These are phyloP conservation scores for Penicillium verhagenii DNA, from an alignment of 495 filamentous ascomycete species.

Conservation along the genomic window DNA sequence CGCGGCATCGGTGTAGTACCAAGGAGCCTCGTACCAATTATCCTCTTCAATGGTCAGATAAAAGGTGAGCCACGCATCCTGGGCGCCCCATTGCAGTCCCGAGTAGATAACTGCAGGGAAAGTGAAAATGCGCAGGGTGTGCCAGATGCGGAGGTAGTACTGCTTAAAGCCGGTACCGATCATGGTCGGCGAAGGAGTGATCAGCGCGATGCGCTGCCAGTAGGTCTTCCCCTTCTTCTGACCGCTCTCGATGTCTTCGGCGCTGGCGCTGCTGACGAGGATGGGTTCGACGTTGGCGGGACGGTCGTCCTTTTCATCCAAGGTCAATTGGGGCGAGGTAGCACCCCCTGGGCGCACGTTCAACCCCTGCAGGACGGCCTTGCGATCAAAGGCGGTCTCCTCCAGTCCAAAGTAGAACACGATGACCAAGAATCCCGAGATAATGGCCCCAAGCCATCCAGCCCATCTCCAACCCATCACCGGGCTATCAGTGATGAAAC, in stretches of 20 bases:
- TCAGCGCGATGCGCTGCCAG: slow-evolving; percentile 28
- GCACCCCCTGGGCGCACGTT: not conserved
- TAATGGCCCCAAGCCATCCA: slow-evolving; percentile 32
- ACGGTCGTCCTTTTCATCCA: slow-evolving; percentile 5
- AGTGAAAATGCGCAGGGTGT: slow-evolving; percentile 31
- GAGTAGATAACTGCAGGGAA: slow-evolving; percentile 36
- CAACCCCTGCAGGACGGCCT: slow-evolving; percentile 8
- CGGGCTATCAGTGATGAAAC: slow-evolving; percentile 24
- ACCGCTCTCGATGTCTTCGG: slow-evolving; percentile 13
- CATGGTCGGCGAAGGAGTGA: slow-evolving; percentile 27
- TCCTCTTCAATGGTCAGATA: slow-evolving; percentile 37
- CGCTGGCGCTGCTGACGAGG: not conserved
- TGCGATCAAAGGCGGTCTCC: slow-evolving; percentile 29
- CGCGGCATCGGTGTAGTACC: slow-evolving; percentile 30
- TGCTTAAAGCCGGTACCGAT: slow-evolving; percentile 29
- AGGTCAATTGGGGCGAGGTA: not conserved
- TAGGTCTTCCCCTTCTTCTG: slow-evolving; percentile 23
- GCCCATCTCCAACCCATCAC: slow-evolving; percentile 30
- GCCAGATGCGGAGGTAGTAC: slow-evolving; percentile 20
- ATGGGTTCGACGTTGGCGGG: not conserved
- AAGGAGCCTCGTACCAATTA: slow-evolving; percentile 30
- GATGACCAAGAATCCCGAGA: slow-evolving; percentile 21
- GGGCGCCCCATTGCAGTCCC: slow-evolving; percentile 36
- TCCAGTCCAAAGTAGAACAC: slow-evolving; percentile 26
- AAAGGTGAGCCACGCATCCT: slow-evolving; percentile 40